Base-by-base conservation (phyloP, 345 rosid species). In the Hevea brasiliensis region DNA sequence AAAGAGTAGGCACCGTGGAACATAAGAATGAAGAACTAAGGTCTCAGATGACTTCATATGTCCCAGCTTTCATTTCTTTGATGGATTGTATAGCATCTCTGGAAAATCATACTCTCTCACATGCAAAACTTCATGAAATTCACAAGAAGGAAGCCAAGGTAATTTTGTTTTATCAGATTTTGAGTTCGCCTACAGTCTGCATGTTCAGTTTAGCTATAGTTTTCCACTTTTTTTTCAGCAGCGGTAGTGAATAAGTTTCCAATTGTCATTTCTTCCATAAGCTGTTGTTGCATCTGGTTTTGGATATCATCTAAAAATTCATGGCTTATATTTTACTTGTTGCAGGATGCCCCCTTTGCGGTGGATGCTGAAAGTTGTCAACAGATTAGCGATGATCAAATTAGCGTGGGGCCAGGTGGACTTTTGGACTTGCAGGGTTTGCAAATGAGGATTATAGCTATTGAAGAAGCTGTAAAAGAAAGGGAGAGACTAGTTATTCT, bases 401-500 rank as follows among this genome's bases (percentile, higher is more conserved):
- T 50, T 45, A 65, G 67, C 41, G 23, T 65, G 51, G 54, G 69
- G 42, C 67, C 75, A 26, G 80, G 75, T 45, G 77, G 83, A 65
- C 53, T 82, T 74, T 65, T 81, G 56, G 86, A 84, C 73, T 61
- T 91, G 80, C 85, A 89, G 77, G 84, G 83, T 77, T 48, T 92
- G 84, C 81, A 84, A 29, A 72, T 75, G 76, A 87, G 88, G 77
- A 81, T 95, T 76, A 84, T 78, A 83, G 87, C 90, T 71, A 84
- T 92, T 8, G 96, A 91, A 74, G 86, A 74, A 61, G 83, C 89
- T 47, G 64, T 91, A 18, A 73, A 81, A 76, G 87, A 91, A 76
- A 89, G 81, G 79, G 93, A 93, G 67, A 84, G 84, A 77, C 84
- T 83, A 70, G 81, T 84, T 32, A 60, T 77, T 78, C 83, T 76